Percentiles rank a stretch among this genome's conserved stretches.
phyloP scores from a whole-genome alignment of 495 filamentous ascomycete genomes.

The Cercophora sp. region DNA sequence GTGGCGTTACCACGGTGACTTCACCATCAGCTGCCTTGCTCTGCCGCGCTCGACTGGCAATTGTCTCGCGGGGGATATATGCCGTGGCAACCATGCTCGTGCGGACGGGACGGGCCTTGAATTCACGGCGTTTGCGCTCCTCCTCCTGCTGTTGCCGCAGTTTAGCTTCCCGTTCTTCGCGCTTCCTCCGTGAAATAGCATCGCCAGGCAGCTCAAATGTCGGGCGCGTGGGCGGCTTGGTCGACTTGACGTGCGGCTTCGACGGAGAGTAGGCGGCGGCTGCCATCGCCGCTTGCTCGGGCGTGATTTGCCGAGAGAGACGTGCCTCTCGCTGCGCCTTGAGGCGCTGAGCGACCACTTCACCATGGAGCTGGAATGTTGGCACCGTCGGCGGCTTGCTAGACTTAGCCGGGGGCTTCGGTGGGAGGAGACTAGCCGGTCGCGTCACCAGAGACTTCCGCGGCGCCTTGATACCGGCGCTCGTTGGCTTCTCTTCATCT shows the following conservation, averaged over 20 bases:
- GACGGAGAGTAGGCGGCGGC: conserved; percentile 29
- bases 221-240: conserved; percentile 56
- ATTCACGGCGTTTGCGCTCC: conserved; percentile 52
- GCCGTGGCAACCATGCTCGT: conserved; percentile 33
- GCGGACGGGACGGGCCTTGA: conserved; percentile 62
- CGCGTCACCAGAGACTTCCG: conserved; percentile 27
- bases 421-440: conserved; percentile 41
- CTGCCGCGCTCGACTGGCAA: conserved; percentile 56
- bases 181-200: conserved; percentile 63
- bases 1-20: conserved; percentile 13
- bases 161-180: conserved; percentile 62
- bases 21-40: conserved; percentile 25
- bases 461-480: conserved; percentile 13
- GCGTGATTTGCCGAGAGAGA: conserved; percentile 30
- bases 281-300: conserved; percentile 28
- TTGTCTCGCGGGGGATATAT: conserved; percentile 50
- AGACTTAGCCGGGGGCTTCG: conserved; percentile 49
- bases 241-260: conserved; percentile 51
- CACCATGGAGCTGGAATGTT: conserved; percentile 67
- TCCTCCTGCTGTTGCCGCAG: conserved; percentile 58
- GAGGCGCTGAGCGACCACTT: conserved; percentile 61
- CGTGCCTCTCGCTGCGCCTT: conserved; percentile 51
- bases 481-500: conserved; percentile 25
- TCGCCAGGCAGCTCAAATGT: conserved; percentile 72
- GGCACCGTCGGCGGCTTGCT: conserved; percentile 60